phyloP scores from a whole-genome alignment of 2,329 filamentous ascomycete species.

The Pleoardoris graminearum region DNA sequence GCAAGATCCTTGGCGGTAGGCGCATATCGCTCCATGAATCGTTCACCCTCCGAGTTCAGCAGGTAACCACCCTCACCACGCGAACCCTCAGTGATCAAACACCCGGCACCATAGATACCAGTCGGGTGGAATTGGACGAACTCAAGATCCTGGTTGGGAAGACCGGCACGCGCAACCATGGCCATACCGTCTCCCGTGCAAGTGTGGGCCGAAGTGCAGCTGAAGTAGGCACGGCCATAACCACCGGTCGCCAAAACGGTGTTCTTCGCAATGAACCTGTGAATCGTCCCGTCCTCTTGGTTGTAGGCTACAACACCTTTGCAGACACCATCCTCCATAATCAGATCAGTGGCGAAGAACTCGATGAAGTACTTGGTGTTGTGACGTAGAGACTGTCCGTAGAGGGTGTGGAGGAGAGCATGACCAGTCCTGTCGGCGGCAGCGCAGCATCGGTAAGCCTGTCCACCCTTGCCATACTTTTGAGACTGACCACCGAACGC shows the following conservation, averaged over 20 bases:
- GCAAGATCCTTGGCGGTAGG: slow-evolving; percentile 98
- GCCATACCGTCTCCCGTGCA: slow-evolving; percentile 99
- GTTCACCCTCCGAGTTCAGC: slow-evolving; percentile 95
- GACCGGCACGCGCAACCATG: slow-evolving; percentile 96
- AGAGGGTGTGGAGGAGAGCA: slow-evolving; percentile 96
- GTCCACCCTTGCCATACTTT: slow-evolving; percentile 93
- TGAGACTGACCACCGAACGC: slow-evolving; percentile 97
- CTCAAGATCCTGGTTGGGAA: slow-evolving; percentile 98
- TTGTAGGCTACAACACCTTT: slow-evolving; percentile 97
- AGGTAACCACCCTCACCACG: slow-evolving; percentile 98
- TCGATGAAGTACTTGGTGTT: slow-evolving; percentile 99
- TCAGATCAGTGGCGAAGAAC: slow-evolving; percentile 94
- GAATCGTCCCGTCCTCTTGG: slow-evolving; percentile 96
- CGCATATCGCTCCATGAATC: slow-evolving; percentile 99
- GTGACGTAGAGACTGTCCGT: slow-evolving; percentile 93
- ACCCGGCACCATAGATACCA: slow-evolving; percentile 95
- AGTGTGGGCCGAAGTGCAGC: slow-evolving; percentile 95
- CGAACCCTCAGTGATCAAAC: slow-evolving; percentile 95
- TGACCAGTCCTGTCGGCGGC: slow-evolving; percentile 96
- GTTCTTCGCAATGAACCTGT: slow-evolving; percentile 95
- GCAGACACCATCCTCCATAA: slow-evolving; percentile 97
- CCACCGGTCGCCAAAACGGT: slow-evolving; percentile 96
- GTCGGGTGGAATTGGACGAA: slow-evolving; percentile 99
- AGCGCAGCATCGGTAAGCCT: slow-evolving; percentile 96
- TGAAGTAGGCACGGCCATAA: slow-evolving; percentile 98